These are phyloP conservation scores for Gossypium mustelinum DNA, from an alignment of 345 rosid species.

Conservation along the genomic window DNA sequence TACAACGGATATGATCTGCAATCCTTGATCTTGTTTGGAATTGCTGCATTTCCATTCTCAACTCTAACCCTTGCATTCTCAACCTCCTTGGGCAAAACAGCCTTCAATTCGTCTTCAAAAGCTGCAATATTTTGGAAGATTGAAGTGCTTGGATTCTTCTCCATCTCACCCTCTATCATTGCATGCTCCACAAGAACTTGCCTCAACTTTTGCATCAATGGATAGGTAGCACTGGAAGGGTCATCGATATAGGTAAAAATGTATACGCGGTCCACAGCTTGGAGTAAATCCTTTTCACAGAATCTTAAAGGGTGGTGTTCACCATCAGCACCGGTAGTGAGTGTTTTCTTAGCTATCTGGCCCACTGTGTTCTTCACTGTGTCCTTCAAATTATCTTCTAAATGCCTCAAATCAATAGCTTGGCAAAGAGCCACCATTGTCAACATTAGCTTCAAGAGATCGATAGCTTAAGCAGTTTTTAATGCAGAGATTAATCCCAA, in stretches of 20 bases:
- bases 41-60: conserved; percentile 43
- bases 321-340: conserved; percentile 52
- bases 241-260: background rate
- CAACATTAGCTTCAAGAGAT: too few species aligned
- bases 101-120: conserved; percentile 37
- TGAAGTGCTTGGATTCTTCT: background rate
- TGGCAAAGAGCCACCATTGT: background rate
- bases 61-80: conserved; percentile 37
- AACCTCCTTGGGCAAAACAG: conserved; percentile 51
- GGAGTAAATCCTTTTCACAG: conserved; percentile 60
- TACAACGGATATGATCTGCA: background rate
- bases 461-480: too few species aligned
- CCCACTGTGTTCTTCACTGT: conserved; percentile 41
- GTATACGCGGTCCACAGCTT: conserved; percentile 40
- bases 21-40: conserved; percentile 14
- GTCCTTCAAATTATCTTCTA: conserved; percentile 54
- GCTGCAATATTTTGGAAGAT: background rate
- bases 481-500: too few species aligned
- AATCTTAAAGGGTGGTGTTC: conserved; percentile 74
- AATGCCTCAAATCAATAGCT: conserved; percentile 43
- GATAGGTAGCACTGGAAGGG: background rate
- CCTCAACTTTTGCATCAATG: background rate
- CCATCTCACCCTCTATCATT: background rate
- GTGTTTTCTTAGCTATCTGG: conserved; percentile 45
- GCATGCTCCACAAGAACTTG: background rate